phyloP scores from a whole-genome alignment of 1,139 yeast genomes.

The Kurtzmaniella quercitrusa region DNA sequence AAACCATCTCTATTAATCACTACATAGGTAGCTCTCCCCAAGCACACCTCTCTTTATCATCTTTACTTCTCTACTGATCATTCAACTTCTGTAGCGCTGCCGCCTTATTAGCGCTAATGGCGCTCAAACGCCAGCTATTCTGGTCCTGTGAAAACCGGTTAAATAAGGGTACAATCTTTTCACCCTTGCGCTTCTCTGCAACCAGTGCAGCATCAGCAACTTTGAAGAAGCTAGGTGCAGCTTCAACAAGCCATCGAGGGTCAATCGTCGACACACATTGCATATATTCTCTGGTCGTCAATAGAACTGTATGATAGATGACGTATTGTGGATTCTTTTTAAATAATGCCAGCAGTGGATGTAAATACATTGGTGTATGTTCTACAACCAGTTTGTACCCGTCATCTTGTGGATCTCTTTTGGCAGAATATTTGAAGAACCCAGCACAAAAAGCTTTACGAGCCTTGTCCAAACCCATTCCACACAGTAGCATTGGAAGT shows the following conservation, averaged over 20 bases:
- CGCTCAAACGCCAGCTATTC: conserved; percentile 39
- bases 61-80: conserved; percentile 1
- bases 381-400: conserved; percentile 75
- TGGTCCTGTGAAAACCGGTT: conserved; percentile 51
- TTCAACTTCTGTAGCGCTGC: conserved; percentile 15
- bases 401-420: conserved; percentile 67
- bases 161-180: conserved; percentile 59
- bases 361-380: conserved; percentile 74
- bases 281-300: conserved; percentile 90
- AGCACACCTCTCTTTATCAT: conserved; percentile 3
- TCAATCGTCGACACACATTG: conserved; percentile 79
- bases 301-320: conserved; percentile 74
- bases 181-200: conserved; percentile 33
- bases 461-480: conserved; percentile 57
- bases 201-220: conserved; percentile 42
- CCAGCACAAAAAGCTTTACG: conserved; percentile 81
- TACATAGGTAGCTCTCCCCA: no score
- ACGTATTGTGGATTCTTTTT: conserved; percentile 76
- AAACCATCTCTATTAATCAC: no score
- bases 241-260: conserved; percentile 78
- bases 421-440: conserved; percentile 80
- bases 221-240: conserved; percentile 85
- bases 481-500: conserved; percentile 55
- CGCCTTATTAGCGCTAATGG: conserved; percentile 30
- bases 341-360: conserved; percentile 82